A percentile compares a stretch with the other conserved stretches of the same genome.
Evolutionary conservation across 441 rosid species (phyloP).

Genomic region (Brassica balearica): DNA sequence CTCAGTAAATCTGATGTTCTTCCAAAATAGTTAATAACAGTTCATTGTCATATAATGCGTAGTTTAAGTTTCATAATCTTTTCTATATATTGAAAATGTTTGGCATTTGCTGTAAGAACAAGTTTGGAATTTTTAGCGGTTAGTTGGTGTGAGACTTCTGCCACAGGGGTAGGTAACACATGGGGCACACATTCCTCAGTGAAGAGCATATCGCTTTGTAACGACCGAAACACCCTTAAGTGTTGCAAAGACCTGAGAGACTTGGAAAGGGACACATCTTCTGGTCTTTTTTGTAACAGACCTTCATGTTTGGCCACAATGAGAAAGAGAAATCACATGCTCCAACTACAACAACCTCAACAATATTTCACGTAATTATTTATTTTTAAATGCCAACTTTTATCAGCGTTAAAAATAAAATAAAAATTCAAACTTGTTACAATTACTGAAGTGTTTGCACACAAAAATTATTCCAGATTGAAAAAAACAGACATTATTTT

Average conservation of each 20-base stretch:
- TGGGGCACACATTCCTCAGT: not conserved
- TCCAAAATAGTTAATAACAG: not conserved
- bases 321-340: constrained; percentile 39
- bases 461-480: not conserved
- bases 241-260: constrained; percentile 30
- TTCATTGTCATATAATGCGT: too few relatives aligned
- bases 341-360: constrained; percentile 31
- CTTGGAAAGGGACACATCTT: constrained; percentile 20
- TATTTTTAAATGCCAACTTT: not conserved
- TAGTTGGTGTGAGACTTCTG: constrained; percentile 22
- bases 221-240: constrained; percentile 19
- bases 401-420: not conserved
- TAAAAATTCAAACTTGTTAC: not conserved
- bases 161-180: not conserved
- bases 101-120: too few relatives aligned
- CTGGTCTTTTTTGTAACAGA: constrained; percentile 20
- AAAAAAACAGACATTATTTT: not conserved
- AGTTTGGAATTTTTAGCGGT: not conserved
- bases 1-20: not conserved
- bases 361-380: not conserved
- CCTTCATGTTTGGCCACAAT: constrained; percentile 33
- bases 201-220: not conserved
- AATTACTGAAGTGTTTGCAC: not conserved
- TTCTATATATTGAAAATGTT: too few relatives aligned
- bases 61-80: too few relatives aligned